Conservation (phyloP, 345 rosid genomes). For the Hibiscus syriacus region DNA sequence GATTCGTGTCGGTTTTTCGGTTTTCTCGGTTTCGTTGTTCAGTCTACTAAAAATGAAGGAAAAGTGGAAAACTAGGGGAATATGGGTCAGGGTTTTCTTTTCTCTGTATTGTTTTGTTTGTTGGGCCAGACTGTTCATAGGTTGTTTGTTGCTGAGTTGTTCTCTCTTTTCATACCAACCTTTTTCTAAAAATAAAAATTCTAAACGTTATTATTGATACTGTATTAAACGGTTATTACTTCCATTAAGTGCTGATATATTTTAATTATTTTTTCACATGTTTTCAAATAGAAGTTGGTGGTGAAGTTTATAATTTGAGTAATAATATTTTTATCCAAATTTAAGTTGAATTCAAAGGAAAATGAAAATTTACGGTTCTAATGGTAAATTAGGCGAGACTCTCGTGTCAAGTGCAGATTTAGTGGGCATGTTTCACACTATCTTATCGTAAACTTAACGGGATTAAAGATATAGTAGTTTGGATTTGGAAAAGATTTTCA, state of each 20-base stretch:
- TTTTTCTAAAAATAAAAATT: not conserved
- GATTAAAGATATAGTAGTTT: too few species aligned
- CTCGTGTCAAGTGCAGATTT: not conserved
- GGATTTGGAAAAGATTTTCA: not conserved
- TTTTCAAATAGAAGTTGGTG: too few species aligned
- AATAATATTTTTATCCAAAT: too few species aligned
- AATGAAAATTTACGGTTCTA: not conserved
- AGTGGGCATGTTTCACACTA: not conserved
- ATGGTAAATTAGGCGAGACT: not conserved
- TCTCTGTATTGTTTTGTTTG: not conserved
- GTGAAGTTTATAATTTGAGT: too few species aligned
- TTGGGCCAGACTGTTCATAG: slow-evolving; percentile 4
- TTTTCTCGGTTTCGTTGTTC: too few species aligned
- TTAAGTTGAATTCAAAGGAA: not conserved
- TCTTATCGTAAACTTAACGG: not conserved
- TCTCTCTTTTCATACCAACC: not conserved
- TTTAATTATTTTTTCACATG: too few species aligned
- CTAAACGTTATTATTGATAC: not conserved
- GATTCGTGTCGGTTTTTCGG: too few species aligned
- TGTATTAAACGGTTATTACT: not conserved
- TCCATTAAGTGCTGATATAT: not conserved
- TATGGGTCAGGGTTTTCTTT: not conserved
- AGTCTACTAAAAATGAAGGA: too few species aligned
- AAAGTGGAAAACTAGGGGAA: not conserved
- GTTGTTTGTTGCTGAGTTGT: not conserved